Evolutionary conservation across 768 basidiomycete genomes (phyloP).

Genomic region (Boletus rubroflammeus): DNA sequence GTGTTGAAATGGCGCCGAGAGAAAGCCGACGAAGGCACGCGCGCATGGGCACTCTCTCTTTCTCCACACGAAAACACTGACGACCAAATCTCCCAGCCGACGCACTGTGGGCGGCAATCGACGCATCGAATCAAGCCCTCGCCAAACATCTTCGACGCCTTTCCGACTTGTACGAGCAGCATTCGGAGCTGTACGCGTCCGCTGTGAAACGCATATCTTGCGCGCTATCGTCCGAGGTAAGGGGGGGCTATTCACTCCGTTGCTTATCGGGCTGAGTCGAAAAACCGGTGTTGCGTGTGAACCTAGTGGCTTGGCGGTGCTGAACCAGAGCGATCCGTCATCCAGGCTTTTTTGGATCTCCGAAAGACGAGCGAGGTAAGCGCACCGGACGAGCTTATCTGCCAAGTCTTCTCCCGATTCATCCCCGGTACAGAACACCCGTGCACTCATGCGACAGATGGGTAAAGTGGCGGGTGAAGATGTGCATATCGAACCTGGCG

Average conservation of each 20-base stretch:
- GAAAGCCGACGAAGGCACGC: conserved; percentile 51
- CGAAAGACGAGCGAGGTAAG: conserved; percentile 57
- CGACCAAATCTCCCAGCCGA: conserved; percentile 41
- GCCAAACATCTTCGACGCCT: conserved; percentile 51
- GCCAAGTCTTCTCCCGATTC: background rate
- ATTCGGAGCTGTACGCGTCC: conserved; percentile 49
- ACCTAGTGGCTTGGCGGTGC: conserved; percentile 44
- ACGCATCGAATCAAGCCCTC: conserved; percentile 58
- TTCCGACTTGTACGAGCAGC: conserved; percentile 43
- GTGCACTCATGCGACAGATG: conserved; percentile 81
- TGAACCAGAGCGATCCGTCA: conserved; percentile 31
- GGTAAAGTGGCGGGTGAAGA: conserved; percentile 53
- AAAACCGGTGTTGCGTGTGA: background rate
- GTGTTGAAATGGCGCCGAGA: conserved; percentile 87
- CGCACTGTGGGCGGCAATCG: conserved; percentile 61
- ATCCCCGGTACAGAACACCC: conserved; percentile 53
- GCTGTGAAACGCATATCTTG: conserved; percentile 62
- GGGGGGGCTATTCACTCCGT: conserved; percentile 28
- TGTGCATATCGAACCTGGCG: conserved; percentile 87
- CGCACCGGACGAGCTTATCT: background rate
- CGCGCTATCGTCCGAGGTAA: conserved; percentile 49
- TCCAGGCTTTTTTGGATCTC: conserved; percentile 55
- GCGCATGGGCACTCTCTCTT: background rate
- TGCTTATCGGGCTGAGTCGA: background rate
- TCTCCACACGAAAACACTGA: background rate